Evolutionary conservation across 2,329 filamentous ascomycete genomes (phyloP), one percentile per base, ranked within the genome.

Genomic region (Cladosporium sp.): DNA sequence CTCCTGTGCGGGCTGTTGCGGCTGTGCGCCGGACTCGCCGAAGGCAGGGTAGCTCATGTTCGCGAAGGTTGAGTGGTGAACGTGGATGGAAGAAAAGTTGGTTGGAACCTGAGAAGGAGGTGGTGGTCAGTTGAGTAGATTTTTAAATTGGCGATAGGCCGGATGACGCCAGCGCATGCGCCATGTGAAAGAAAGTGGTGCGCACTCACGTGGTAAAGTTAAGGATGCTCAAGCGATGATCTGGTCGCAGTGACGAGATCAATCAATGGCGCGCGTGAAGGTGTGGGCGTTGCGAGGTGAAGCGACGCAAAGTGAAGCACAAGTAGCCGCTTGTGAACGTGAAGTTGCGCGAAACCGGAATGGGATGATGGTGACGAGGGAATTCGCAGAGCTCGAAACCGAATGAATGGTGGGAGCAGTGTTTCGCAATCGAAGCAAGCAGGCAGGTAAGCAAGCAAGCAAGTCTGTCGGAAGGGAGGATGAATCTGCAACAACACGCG

Each of bases 1-100:
- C 63, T 67, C 65, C 60, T 65, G 57, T 18, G 48, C 49, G 69
- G 79, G 79, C 71, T 85, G 84, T 77, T 87, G 86, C 76, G 85
- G 84, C 74, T 85, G 85, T 58, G 70, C 73, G 77, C 86, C 88
- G 69, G 84, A 81, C 73, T 89, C 86, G 67, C 72, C 71, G 78
- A 86, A 88, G 77, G 86, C 86, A 68, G 86, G 84, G 81, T 88
- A 89, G 76, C 86, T 88, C 88, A 90, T 90, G 76, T 67, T 66
- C 7, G 36, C 60, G 32, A 23, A 56, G 36, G 49, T 53, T 23
- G 60, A 56, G 34, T 63, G 48, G 16, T 25, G 46, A 64, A 23
- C 25, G 25, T 63, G 60, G 26, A 23, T 63, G n/a, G 32, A 43
- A 56, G 51, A 49, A 46, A 36, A 43, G n/a, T 51, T 23, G 58